These are phyloP conservation scores for Aethionema arabicum DNA, from an alignment of 345 rosid species.

Conservation along the genomic window DNA sequence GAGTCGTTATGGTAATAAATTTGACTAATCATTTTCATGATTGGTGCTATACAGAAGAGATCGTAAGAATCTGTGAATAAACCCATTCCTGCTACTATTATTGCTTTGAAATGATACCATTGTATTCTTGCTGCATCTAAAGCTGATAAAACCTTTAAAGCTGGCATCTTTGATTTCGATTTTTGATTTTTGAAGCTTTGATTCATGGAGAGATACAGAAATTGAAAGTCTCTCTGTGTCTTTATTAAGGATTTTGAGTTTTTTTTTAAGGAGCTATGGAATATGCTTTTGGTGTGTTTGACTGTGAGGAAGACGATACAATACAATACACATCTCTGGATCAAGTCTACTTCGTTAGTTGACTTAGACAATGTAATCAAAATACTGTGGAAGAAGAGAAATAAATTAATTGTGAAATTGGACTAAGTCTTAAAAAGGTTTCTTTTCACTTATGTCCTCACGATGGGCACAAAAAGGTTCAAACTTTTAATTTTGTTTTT, in stretches of 20 bases:
- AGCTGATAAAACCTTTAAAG: constrained; percentile 29
- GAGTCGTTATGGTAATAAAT: constrained; percentile 34
- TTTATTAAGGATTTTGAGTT: constrained; percentile 11
- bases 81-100: constrained; percentile 52
- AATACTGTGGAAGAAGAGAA: no score
- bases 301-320: constrained; percentile 11
- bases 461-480: constrained; percentile 14
- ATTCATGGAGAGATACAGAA: constrained; percentile 1
- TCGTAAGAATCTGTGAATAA: constrained; percentile 52
- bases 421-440: not conserved
- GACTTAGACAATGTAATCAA: constrained; percentile 16
- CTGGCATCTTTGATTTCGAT: constrained; percentile 22
- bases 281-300: constrained; percentile 30
- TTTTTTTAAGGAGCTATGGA: constrained; percentile 21
- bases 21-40: constrained; percentile 46
- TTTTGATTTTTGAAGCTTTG: constrained; percentile 1
- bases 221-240: constrained; percentile 26
- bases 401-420: not conserved
- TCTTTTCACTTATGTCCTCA: constrained; percentile 21
- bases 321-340: constrained; percentile 12
- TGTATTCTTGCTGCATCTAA: constrained; percentile 46
- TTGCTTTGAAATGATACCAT: constrained; percentile 49
- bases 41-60: constrained; percentile 47
- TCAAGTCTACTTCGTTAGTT: constrained; percentile 32
- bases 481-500: not conserved